Evolutionary conservation across 1,284 basidiomycete species (phyloP), one percentile per base, ranked within the genome.

Genomic region (Somion occarium): DNA sequence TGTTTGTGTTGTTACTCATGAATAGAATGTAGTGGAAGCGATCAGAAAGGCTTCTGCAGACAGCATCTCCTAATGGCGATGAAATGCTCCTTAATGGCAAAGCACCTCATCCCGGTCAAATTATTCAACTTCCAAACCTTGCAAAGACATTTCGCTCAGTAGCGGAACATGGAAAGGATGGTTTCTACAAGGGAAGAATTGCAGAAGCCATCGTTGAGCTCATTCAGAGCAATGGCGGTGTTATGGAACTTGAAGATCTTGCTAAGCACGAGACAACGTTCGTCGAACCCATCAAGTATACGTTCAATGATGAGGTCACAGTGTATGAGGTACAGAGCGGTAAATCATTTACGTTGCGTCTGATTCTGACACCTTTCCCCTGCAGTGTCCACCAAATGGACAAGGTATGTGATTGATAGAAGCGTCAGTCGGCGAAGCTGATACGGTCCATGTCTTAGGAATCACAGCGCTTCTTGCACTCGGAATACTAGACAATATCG

Each of bases 401-500:
- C 94, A 98, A 80, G 95, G 69, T 59, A 54, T 5, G 13, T n/a
- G n/a, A n/a, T n/a, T n/a, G n/a, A n/a, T n/a, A n/a, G n/a, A 26
- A 37, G 13, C 19, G 11, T 12, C 41, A 43, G n/a, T n/a, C n/a
- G n/a, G n/a, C n/a, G n/a, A n/a, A n/a, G n/a, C n/a, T n/a, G n/a
- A n/a, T n/a, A 22, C 2, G 20, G n/a, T 13, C 1, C 25, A 18
- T 11, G 3, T 2, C 25, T 3, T 34, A 85, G 83, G 85, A 24
- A 80, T 98, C n/a, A 93, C 93, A 1, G 92, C 95, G 0, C 78
- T 98, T 9, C 73, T 98, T 44, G 93, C 94, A 3, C 76, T 98
- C 5, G 96, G 95, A 1, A 93, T 99, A 51, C 73, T 99, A 42
- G 95, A 98, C 61, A 82, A 80, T 25, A 77, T 96, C 20, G 87